A percentile compares a stretch with the other conserved stretches of the same genome.
phyloP scores from a whole-genome alignment of 768 basidiomycete genomes.

The Pleurotus sapidus region DNA sequence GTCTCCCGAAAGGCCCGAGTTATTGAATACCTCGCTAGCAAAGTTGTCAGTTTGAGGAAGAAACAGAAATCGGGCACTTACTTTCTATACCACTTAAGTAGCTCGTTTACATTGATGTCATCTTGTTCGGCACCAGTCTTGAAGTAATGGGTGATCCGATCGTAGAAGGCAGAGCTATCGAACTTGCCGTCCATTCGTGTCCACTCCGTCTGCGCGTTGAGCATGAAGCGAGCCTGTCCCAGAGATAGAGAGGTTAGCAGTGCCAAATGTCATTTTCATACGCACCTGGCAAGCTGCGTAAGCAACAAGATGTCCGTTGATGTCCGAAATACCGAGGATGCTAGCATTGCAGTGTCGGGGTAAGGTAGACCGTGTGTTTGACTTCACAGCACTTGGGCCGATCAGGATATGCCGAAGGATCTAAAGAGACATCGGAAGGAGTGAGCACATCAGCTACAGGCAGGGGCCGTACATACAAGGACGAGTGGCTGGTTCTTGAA shows the following conservation, averaged over 20 bases:
- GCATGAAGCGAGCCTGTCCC: not conserved
- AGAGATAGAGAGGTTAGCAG: not conserved
- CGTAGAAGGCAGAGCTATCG: not conserved
- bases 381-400: not conserved
- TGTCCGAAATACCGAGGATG: not conserved
- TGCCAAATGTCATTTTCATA: not conserved
- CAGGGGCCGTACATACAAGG: not conserved
- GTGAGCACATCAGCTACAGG: not conserved
- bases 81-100: not conserved
- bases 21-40: too few relatives aligned
- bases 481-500: conserved; percentile 12
- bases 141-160: not conserved
- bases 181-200: not conserved
- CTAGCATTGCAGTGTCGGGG: not conserved
- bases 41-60: too few relatives aligned
- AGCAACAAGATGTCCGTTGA: not conserved
- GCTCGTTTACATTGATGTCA: not conserved
- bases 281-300: not conserved
- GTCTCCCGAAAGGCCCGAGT: too few relatives aligned
- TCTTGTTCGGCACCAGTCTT: not conserved
- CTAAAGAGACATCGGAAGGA: not conserved
- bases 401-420: not conserved
- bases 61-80: not conserved
- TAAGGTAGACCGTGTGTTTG: not conserved
- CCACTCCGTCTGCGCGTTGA: not conserved